A percentile compares a stretch with the other conserved stretches of the same genome.
phyloP scores from a whole-genome alignment of 805 yeast species.

The Naumovozyma baii region DNA sequence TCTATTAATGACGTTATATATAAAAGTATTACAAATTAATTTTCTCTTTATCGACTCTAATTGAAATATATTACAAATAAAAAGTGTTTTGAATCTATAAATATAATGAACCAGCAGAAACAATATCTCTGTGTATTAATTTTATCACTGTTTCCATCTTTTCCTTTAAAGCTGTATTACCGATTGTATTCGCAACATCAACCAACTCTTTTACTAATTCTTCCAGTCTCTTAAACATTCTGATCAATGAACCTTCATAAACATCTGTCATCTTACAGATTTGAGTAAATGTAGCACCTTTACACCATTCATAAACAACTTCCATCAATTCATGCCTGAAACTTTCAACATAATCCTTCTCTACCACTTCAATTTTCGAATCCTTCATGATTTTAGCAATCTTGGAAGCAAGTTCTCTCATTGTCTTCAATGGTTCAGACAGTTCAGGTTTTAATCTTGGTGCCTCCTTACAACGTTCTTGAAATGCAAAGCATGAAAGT shows the following conservation, averaged over 20 bases:
- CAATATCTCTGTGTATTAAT: slow-evolving; percentile 89
- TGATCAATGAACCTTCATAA: slow-evolving; percentile 89
- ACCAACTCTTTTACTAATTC: slow-evolving; percentile 86
- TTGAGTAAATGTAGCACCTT: slow-evolving; percentile 91
- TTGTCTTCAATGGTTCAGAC: slow-evolving; percentile 79
- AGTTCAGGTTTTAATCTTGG: slow-evolving; percentile 82
- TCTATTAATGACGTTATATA: not conserved
- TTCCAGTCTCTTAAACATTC: slow-evolving; percentile 90
- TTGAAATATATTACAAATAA: not conserved
- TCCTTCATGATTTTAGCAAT: slow-evolving; percentile 86
- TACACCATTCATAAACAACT: slow-evolving; percentile 93
- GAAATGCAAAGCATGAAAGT: slow-evolving; percentile 91
- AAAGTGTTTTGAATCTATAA: slow-evolving; percentile 19
- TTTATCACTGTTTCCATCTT: slow-evolving; percentile 83
- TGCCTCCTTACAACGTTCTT: slow-evolving; percentile 83
- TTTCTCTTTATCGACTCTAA: slow-evolving; percentile 2
- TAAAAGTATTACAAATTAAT: not conserved
- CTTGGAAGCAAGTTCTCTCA: slow-evolving; percentile 85
- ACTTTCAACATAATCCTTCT: slow-evolving; percentile 84
- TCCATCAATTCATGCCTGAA: slow-evolving; percentile 95
- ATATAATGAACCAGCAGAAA: slow-evolving; percentile 91
- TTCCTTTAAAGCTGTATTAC: slow-evolving; percentile 73
- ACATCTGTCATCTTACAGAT: slow-evolving; percentile 98
- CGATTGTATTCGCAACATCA: slow-evolving; percentile 88
- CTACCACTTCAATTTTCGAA: slow-evolving; percentile 80